Conservation (phyloP, 2,329 filamentous ascomycete species). For the Exophiala lecanii-corni region DNA sequence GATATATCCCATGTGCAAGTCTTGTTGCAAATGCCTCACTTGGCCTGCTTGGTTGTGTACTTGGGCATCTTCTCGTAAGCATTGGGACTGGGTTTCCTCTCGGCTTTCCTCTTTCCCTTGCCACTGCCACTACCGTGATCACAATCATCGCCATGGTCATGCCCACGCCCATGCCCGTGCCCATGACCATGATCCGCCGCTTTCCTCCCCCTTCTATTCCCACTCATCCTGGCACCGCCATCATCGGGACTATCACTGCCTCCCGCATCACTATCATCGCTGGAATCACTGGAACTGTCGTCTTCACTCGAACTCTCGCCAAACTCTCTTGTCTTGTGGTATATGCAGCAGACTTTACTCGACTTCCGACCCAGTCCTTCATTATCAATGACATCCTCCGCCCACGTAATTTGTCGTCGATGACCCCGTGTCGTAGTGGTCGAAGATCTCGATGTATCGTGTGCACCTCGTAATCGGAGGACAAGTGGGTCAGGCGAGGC, state of each 20-base stretch:
- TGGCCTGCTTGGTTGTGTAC: conserved; percentile 16
- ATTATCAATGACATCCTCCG: conserved; percentile 89
- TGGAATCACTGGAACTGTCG: conserved; percentile 45
- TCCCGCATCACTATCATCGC: conserved; percentile 42
- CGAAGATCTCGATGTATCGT: conserved; percentile 11
- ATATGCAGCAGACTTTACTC: conserved; percentile 99
- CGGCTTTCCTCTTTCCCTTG: conserved; percentile 29
- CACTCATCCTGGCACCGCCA: conserved; percentile 26
- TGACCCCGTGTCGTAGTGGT: conserved; percentile 8
- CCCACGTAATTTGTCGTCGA: conserved; percentile 75
- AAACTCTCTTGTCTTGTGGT: conserved; percentile 76
- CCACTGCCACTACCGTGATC: conserved; percentile 21
- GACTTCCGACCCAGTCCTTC: conserved; percentile 91
- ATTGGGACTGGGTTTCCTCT: conserved; percentile 39
- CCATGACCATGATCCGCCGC: not conserved
- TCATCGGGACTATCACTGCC: conserved; percentile 29
- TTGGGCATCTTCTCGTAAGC: conserved; percentile 46
- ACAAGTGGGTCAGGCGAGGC: conserved; percentile 24
- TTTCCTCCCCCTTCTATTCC: conserved; percentile 17
- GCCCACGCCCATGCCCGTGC: conserved; percentile 14
- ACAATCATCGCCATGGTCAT: conserved; percentile 23
- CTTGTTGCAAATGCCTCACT: too few relatives aligned
- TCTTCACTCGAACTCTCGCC: conserved; percentile 70
- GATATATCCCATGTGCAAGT: too few relatives aligned
- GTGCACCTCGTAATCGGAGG: conserved; percentile 25